phyloP scores from a whole-genome alignment of 2,329 filamentous ascomycete genomes.

The Dactylellina cionopaga region DNA sequence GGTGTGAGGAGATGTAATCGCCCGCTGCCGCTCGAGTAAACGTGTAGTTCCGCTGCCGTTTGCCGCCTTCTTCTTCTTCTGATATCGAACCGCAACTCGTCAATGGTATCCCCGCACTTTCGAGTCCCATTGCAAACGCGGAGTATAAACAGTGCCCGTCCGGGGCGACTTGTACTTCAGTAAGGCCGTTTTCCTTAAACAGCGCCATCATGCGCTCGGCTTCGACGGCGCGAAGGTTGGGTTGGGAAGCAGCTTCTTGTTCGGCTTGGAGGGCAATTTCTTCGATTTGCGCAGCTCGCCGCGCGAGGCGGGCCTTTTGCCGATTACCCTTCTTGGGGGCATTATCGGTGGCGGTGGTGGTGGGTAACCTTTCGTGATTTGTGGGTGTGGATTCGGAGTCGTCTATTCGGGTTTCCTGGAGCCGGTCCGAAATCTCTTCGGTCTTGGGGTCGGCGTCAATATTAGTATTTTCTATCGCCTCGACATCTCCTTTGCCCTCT shows the following conservation, averaged over 20 bases:
- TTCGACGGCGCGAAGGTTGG: conserved; percentile 77
- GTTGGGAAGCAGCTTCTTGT: conserved; percentile 77
- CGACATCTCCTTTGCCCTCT: neutral
- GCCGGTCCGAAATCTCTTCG: conserved; percentile 53
- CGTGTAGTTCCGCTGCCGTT: conserved; percentile 68
- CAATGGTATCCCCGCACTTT: conserved; percentile 52
- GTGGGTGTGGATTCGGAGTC: conserved; percentile 38
- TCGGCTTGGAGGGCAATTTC: conserved; percentile 74
- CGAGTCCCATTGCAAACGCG: conserved; percentile 85
- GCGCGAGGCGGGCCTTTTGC: conserved; percentile 88
- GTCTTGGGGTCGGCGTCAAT: neutral
- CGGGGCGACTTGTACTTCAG: conserved; percentile 81
- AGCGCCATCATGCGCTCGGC: conserved; percentile 74
- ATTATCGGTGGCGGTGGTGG: conserved; percentile 8
- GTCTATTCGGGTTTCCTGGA: conserved; percentile 51
- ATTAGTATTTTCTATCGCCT: conserved; percentile 7
- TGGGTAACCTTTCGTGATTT: conserved; percentile 48
- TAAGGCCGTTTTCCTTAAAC: conserved; percentile 72
- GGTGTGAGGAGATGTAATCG: conserved; percentile 76
- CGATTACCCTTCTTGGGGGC: conserved; percentile 80
- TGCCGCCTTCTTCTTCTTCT: neutral
- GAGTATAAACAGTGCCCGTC: conserved; percentile 97
- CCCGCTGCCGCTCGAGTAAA: conserved; percentile 76
- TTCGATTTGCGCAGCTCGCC: conserved; percentile 85
- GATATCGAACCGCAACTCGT: neutral